Evolutionary conservation across 495 filamentous ascomycete genomes (phyloP), one percentile per base, ranked within the genome.

Genomic region (Bacidia rubella): DNA sequence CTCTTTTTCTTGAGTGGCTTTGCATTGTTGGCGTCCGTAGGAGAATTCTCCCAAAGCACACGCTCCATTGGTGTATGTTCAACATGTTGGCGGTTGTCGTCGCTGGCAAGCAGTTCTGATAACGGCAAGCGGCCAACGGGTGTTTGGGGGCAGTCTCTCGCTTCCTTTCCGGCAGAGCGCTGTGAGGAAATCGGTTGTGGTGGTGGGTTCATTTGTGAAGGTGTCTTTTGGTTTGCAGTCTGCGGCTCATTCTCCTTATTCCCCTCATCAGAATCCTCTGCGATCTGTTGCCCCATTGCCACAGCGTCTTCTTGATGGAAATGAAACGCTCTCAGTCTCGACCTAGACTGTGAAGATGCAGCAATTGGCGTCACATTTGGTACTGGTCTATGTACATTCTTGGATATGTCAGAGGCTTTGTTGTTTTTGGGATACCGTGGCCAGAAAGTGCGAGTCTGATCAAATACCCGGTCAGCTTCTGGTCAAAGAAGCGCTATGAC

Each of bases 51-150:
- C 85, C 85, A 90, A n/a, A 76, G 71, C 22, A 88, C 72, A 56
- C 81, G 77, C 51, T 90, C 85, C 53, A 86, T 81, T 0, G 83
- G 82, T 7, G 83, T 84, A 29, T 70, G 56, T 40, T 67, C 67
- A 47, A 71, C 62, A 63, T 60, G n/a, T 58, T 62, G 48, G 51
- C 63, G 47, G 2, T 74, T 74, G 52, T 75, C 70, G 54, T 89
- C 86, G 35, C 75, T 71, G 40, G 82, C 81, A 54, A 96, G 83
- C 20, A 97, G 70, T 54, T 94, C 87, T 26, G 82, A 80, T 57
- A 95, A 76, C 42, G 85, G 78, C 29, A 93, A 70, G 41, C 83
- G 75, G 25, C 79, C 78, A 17, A 80, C 78, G 0, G 90, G 90
- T 2, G 90, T 94, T 40, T 78, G 80, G 2, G 84, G 75, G 54